A percentile compares a stretch with the other conserved stretches of the same genome.
These are phyloP conservation scores for Calocera viscosa DNA, from an alignment of 768 basidiomycete species.

Conservation along the genomic window DNA sequence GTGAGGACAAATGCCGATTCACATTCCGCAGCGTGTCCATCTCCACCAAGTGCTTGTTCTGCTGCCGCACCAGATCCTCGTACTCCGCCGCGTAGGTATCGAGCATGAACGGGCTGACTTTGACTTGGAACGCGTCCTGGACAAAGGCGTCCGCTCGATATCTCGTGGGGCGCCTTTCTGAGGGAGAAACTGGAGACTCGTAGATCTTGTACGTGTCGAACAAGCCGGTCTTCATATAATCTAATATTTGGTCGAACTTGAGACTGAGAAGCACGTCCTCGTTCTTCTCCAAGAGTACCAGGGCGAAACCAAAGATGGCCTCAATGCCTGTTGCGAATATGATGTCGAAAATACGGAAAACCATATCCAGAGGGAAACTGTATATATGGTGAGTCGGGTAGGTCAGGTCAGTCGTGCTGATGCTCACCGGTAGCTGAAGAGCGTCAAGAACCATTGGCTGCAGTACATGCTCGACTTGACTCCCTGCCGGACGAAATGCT, in stretches of 20 bases:
- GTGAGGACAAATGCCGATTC: constrained; percentile 60
- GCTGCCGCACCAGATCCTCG: constrained; percentile 60
- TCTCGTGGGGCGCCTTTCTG: constrained; percentile 18
- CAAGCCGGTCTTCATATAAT: constrained; percentile 66
- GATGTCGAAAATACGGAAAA: constrained; percentile 93
- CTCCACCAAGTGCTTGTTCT: constrained; percentile 72
- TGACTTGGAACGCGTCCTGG: constrained; percentile 68
- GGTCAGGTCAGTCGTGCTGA: not conserved
- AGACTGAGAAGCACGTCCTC: constrained; percentile 64
- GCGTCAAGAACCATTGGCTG: constrained; percentile 95
- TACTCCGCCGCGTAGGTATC: constrained; percentile 84
- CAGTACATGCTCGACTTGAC: constrained; percentile 98
- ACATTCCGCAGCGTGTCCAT: constrained; percentile 69
- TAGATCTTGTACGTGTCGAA: constrained; percentile 65
- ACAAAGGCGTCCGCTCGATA: constrained; percentile 77
- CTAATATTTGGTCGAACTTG: constrained; percentile 84
- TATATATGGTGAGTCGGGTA: constrained; percentile 1
- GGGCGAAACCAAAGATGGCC: constrained; percentile 89
- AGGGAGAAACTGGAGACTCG: not conserved
- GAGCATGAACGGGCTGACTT: constrained; percentile 91
- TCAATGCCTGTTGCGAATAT: constrained; percentile 94
- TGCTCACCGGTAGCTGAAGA: constrained; percentile 87
- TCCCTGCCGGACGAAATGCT: constrained; percentile 88
- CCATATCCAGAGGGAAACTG: constrained; percentile 88
- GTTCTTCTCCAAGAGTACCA: constrained; percentile 75